Conservation (phyloP, 768 basidiomycete species). For the Naganishia vishniacii region DNA sequence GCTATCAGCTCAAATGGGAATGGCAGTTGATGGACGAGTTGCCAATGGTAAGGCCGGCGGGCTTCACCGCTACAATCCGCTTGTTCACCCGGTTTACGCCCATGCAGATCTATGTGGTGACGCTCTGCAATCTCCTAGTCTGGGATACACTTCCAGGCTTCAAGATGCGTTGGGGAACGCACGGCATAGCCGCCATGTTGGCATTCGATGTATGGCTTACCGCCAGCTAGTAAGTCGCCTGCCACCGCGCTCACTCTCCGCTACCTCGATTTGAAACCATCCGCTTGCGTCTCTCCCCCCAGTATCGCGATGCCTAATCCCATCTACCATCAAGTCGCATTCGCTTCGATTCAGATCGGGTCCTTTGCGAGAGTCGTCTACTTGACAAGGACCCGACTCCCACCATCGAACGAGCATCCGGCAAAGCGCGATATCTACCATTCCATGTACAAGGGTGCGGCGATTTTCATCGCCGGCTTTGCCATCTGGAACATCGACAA, state of each 20-base stretch:
- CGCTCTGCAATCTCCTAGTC: constrained; percentile 59
- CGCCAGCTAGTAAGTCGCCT: constrained; percentile 62
- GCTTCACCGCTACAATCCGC: neutral
- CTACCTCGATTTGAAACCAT: neutral
- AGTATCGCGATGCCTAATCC: constrained; percentile 68
- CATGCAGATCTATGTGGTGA: constrained; percentile 58
- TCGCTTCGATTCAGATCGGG: constrained; percentile 58
- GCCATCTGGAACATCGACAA: constrained; percentile 77
- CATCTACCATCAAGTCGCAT: constrained; percentile 71
- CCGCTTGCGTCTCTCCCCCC: neutral
- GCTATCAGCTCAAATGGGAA: constrained; percentile 56
- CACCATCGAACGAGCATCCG: constrained; percentile 40
- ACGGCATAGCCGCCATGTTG: constrained; percentile 38
- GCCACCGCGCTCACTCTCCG: neutral
- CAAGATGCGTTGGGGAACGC: constrained; percentile 31
- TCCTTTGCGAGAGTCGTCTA: constrained; percentile 54
- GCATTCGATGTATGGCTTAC: constrained; percentile 62
- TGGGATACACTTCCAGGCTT: constrained; percentile 51
- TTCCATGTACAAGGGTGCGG: constrained; percentile 55
- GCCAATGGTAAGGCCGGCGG: constrained; percentile 56
- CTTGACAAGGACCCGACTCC: constrained; percentile 54
- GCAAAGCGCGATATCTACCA: constrained; percentile 51
- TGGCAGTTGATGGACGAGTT: constrained; percentile 73
- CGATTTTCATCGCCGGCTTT: constrained; percentile 62
- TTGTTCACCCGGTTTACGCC: neutral